Base-by-base conservation (phyloP, 2,329 filamentous ascomycete species). In the Colletotrichum nymphaeae region DNA sequence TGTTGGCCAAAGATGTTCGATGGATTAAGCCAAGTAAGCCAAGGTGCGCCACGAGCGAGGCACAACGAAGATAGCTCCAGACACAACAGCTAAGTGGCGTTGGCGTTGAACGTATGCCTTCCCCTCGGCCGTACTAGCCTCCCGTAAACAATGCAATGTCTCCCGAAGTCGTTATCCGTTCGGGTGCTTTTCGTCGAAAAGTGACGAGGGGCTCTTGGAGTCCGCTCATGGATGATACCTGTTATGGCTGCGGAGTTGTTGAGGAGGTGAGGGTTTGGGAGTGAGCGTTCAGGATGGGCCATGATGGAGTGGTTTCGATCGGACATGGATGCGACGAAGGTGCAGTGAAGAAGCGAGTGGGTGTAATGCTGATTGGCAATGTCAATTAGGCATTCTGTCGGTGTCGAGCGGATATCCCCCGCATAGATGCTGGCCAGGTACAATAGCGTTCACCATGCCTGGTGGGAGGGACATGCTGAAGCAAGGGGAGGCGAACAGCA, bases 1-100 rank as follows among this genome's bases (percentile, higher is more conserved):
- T 49, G 35, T 57, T 55, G 68, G 60, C 24, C 46, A 49, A 67
- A 72, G 56, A 60, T 37, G 55, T 57, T 22, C 55, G 35, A 67
- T 67, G 55, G 30, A 67, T 35, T 49, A 65, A 72, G 72, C 63
- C 64, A 60, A 62, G 55, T 52, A 65, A 74, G 72, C 63, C 72
- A 72, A 74, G 58, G 12, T 46, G 24, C 63, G 57, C 68, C 68
- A 74, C 69, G 63, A 73, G 71, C 70, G 56, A 74, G 63, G 72
- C 69, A 63, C 69, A 30, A 66, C 53, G 19, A 67, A 57, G 59
- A 72, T 56, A 64, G 57, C 58, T 52, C 52, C 32, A 74, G 37
- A 28, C 57, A 59, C 19, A 37, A 19, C 53, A 63, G 37, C 53
- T 24, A 68, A 32, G 37, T 30, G 53, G 63, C 56, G 24, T 46